Evolutionary conservation across 441 rosid species (phyloP).

Genomic region (Geranium incanum): DNA sequence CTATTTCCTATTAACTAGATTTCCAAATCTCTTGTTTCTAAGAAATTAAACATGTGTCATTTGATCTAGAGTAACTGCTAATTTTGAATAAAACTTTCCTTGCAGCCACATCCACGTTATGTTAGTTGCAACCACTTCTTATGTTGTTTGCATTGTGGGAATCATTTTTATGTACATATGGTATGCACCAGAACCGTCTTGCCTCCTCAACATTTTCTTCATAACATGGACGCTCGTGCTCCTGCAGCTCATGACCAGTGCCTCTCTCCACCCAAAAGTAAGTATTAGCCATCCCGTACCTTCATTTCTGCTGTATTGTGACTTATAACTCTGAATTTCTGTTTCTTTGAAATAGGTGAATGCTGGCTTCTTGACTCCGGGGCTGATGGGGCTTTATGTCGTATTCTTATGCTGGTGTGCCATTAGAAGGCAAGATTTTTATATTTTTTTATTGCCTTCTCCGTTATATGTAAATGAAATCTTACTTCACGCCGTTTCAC

Average conservation of each 20-base stretch:
- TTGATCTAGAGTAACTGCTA: background rate
- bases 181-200: conserved; percentile 78
- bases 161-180: conserved; percentile 88
- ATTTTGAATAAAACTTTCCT: conserved; percentile 10
- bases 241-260: conserved; percentile 87
- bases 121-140: conserved; percentile 60
- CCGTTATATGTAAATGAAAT: background rate
- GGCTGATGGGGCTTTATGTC: conserved; percentile 92
- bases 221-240: conserved; percentile 88
- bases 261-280: conserved; percentile 82
- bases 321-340: conserved; percentile 8
- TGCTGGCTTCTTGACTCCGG: conserved; percentile 74
- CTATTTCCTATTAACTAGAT: background rate
- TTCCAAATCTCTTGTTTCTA: background rate
- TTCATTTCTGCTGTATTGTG: conserved; percentile 13
- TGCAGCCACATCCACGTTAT: conserved; percentile 72
- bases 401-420: conserved; percentile 97
- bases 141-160: conserved; percentile 67
- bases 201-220: conserved; percentile 88
- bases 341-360: conserved; percentile 45
- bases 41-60: background rate
- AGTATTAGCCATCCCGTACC: conserved; percentile 15
- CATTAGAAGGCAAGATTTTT: conserved; percentile 57
- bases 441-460: background rate
- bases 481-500: background rate